A percentile compares a stretch with the other conserved stretches of the same genome.
Conservation (phyloP, 495 filamentous ascomycete genomes). For the Staphylotrichum longicolle region DNA sequence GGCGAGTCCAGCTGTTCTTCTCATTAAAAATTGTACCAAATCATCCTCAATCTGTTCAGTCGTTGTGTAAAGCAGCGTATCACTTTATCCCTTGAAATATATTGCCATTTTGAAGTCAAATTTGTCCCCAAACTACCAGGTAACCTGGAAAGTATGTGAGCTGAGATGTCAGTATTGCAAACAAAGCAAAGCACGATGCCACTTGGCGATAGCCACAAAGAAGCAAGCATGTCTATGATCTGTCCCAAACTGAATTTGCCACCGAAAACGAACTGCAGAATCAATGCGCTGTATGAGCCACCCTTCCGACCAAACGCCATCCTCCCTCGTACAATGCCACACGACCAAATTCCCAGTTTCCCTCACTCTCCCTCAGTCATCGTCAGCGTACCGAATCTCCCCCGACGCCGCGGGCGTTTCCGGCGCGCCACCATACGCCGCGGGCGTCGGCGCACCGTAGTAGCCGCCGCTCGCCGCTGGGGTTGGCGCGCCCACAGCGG, state of each 20-base stretch:
- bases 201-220: not conserved
- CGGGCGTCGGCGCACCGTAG: constrained; percentile 76
- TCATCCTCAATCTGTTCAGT: too few relatives aligned
- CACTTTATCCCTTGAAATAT: too few relatives aligned
- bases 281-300: not conserved
- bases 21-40: too few relatives aligned
- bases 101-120: not conserved
- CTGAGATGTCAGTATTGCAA: not conserved
- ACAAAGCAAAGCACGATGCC: not conserved
- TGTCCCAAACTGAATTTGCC: not conserved
- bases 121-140: not conserved
- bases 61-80: too few relatives aligned
- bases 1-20: not conserved
- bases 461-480: constrained; percentile 62
- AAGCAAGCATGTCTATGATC: constrained; percentile 10
- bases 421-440: constrained; percentile 62
- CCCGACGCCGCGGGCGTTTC: constrained; percentile 73
- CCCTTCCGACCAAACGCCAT: constrained; percentile 6
- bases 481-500: constrained; percentile 64
- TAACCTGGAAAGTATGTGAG: too few relatives aligned
- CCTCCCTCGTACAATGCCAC: not conserved
- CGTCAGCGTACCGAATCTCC: constrained; percentile 55
- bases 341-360: not conserved
- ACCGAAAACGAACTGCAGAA: not conserved
- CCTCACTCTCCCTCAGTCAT: constrained; percentile 32